Evolutionary conservation across 2,329 filamentous ascomycete species (phyloP).

Genomic region (Paecilomyces dactylethromorphus): DNA sequence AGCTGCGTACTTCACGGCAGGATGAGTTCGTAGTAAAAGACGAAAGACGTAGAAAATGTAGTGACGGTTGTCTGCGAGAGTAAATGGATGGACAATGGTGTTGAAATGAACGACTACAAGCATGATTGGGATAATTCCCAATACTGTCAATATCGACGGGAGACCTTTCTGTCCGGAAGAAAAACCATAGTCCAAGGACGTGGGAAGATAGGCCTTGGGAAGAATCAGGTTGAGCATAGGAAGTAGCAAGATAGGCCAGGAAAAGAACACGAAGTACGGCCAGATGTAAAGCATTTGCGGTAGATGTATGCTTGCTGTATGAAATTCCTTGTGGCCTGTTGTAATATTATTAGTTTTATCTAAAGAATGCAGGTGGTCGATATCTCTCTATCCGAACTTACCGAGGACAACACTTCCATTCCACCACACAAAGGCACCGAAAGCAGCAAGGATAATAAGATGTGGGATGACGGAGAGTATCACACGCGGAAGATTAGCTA

Average conservation of each 20-base stretch:
- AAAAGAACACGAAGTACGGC: constrained; percentile 86
- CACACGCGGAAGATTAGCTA: constrained; percentile 36
- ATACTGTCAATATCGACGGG: constrained; percentile 32
- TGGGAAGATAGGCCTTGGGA: constrained; percentile 24
- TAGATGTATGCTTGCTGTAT: constrained; percentile 80
- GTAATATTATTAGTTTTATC: background rate
- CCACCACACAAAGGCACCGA: constrained; percentile 71
- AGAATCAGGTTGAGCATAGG: constrained; percentile 40
- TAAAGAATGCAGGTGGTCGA: background rate
- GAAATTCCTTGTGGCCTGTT: constrained; percentile 85
- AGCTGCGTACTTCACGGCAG: constrained; percentile 59
- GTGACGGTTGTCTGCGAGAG: constrained; percentile 90
- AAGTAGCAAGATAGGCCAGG: constrained; percentile 65
- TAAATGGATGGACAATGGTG: constrained; percentile 93
- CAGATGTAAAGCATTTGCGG: constrained; percentile 94
- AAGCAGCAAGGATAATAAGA: constrained; percentile 58
- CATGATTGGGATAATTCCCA: constrained; percentile 36
- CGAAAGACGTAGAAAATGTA: constrained; percentile 97
- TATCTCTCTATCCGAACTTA: constrained; percentile 30
- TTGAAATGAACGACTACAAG: constrained; percentile 63
- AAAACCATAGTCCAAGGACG: constrained; percentile 27
- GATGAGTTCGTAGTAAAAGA: constrained; percentile 64
- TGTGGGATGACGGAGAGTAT: constrained; percentile 43
- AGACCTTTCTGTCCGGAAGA: constrained; percentile 23
- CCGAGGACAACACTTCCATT: constrained; percentile 90